phyloP scores from a whole-genome alignment of 2,329 filamentous ascomycete genomes.

The Hortaea sp. region DNA sequence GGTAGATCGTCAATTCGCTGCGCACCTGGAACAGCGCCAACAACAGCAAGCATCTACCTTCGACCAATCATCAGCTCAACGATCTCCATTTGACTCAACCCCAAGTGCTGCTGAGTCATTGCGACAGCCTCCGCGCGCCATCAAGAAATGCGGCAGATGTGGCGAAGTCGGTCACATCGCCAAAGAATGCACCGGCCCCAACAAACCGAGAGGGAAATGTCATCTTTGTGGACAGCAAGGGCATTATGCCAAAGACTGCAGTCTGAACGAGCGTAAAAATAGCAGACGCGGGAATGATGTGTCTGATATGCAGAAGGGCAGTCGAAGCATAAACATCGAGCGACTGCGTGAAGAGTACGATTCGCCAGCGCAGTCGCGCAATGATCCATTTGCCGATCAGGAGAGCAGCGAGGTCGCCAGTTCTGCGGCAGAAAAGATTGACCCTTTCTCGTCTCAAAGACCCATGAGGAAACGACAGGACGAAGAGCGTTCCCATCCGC shows the following conservation, averaged over 20 bases:
- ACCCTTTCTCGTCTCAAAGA: neutral
- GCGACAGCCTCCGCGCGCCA: neutral
- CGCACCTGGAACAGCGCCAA: constrained; percentile 7
- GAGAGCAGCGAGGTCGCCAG: too few relatives aligned
- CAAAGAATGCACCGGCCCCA: constrained; percentile 8
- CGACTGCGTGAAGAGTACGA: neutral
- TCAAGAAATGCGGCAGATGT: constrained; percentile 7
- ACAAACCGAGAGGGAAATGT: neutral
- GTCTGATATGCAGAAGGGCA: neutral
- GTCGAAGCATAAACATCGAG: neutral
- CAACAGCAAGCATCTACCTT: neutral
- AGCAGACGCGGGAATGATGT: neutral
- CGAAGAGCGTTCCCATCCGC: neutral
- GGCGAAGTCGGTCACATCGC: constrained; percentile 12
- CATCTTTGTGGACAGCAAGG: constrained; percentile 6
- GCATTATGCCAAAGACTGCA: neutral
- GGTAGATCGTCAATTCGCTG: constrained; percentile 12
- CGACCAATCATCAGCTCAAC: neutral
- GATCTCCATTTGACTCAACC: neutral
- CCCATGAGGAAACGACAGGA: neutral
- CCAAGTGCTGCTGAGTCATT: neutral
- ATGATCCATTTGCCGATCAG: too few relatives aligned
- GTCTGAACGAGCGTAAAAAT: neutral
- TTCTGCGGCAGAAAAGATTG: neutral
- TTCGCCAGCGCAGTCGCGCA: too few relatives aligned